These are phyloP conservation scores for Streptanthus diversifolius DNA, from an alignment of 345 rosid species.

Conservation along the genomic window DNA sequence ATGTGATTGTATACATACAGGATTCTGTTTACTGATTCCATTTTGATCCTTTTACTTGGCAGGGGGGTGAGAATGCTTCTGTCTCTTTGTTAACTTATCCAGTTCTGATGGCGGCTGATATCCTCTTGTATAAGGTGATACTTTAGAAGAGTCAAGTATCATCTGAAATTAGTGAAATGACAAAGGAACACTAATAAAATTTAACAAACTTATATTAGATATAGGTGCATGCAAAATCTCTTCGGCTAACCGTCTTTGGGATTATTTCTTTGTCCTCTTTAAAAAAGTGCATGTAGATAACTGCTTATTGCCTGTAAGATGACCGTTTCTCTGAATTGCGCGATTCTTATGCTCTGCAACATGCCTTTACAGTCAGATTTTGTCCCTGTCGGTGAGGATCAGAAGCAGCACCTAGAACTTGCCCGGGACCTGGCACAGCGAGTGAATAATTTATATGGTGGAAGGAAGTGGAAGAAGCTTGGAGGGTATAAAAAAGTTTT, in stretches of 20 bases:
- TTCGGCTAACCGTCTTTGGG: not conserved
- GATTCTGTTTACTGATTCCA: conserved; percentile 7
- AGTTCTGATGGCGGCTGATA: conserved; percentile 87
- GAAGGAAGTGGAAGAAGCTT: conserved; percentile 94
- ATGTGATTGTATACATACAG: not conserved
- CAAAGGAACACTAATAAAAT: not conserved
- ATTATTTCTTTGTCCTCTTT: not conserved
- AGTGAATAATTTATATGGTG: conserved; percentile 76
- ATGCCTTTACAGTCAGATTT: conserved; percentile 73
- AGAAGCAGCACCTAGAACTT: conserved; percentile 94
- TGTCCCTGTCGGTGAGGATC: conserved; percentile 97
- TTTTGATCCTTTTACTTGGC: conserved; percentile 20
- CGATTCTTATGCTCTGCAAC: conserved; percentile 45
- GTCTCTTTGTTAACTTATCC: conserved; percentile 84
- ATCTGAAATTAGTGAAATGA: not conserved
- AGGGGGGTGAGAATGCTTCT: conserved; percentile 86
- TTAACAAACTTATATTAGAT: not conserved
- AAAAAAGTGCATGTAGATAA: conserved; percentile 3
- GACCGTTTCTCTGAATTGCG: conserved; percentile 29
- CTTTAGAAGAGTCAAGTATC: conserved; percentile 3
- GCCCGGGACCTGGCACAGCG: conserved; percentile 85
- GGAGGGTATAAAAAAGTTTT: conserved; percentile 65
- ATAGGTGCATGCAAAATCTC: not conserved
- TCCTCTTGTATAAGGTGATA: conserved; percentile 82
- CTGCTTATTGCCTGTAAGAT: conserved; percentile 10